Base-by-base conservation (phyloP, 176 grass and related monocot species). In the Triticum timopheevii region DNA sequence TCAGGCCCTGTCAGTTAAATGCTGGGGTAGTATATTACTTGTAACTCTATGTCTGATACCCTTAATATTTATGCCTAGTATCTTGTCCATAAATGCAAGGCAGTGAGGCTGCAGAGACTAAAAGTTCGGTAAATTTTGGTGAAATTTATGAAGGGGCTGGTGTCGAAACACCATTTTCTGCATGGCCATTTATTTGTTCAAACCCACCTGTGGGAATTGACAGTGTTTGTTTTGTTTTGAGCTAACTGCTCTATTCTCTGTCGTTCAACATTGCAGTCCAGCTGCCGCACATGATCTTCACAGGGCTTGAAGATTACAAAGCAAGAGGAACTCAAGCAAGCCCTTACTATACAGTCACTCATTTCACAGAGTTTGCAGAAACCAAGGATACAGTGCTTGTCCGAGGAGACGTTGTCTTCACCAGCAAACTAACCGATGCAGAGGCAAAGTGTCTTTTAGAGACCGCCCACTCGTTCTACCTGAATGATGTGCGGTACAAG, bases 301-400 rank as follows among this genome's bases (percentile, higher is more conserved):
- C 93, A 11, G 90, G 96, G 81, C 93, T 96, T 78, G 93, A 98
- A 82, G 96, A 98, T 88, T 98, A 96, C 50, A 98, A 96, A 91
- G 96, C 96, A 72, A 94, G 93, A 86, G 96, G 96, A 69, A 94
- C 93, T 80, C 93, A 96, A 92, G 96, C 93, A 84, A 96, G 96
- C 79, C 96, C 92, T 24, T 96, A 96, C 68, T 96, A 88, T 36
- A 96, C 93, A 16, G 82, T 94, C 19, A 94, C 91, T 47, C 87
- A 94, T 88, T 96, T 96, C 61, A 94, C 90, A 12, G 93, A 98
- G 24, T 96, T 94, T 80, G 86, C 91, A 61, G 90, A 96, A 79
- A 94, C 87, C 72, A 94, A 95, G 85, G 93, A 95, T 25, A 88
- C 82, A 0, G 96, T 98, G 66, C 88, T 98, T 61, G 74, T 98